Evolutionary conservation across 2,329 filamentous ascomycete species (phyloP), one percentile per base, ranked within the genome.

Genomic region (Pseudogymnoascus sp.): DNA sequence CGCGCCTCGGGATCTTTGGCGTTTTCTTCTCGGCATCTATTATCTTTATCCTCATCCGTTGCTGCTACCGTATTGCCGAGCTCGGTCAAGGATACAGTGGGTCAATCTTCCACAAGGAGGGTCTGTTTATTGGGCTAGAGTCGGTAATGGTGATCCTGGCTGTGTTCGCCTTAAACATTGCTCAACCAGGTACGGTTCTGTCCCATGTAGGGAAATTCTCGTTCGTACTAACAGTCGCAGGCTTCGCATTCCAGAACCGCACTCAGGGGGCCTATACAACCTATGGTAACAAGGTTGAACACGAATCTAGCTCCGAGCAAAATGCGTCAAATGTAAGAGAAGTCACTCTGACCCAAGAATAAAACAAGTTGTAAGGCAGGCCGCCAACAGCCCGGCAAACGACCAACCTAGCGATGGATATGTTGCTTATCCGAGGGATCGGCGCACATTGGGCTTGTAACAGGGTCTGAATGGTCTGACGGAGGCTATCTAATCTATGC

Each of bases 11-110:
- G 62, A 76, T 77, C 11, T 88, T 88, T 72, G 72, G 86, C 4
- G 69, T 68, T n/a, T 83, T 81, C 9, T 77, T 88, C 16, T 71
- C 75, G 1, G 72, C 88, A 2, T 79, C 85, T 2, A 86, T 85
- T 16, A 61, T 88, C 14, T 81, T 80, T 68, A 85, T 90, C 69
- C 82, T 89, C 66, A 82, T 83, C 69, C 79, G 88, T 8, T 86
- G 82, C 67, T 81, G 85, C 49, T 90, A 85, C 73, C 82, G 88
- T 62, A 82, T 88, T 23, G 83, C 82, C 0, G 87, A 90, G 78
- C 75, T 90, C 66, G 83, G 81, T 66, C 77, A 82, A 62, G 87
- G 88, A 1, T 91, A 85, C 82, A 73, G 70, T 2, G 85, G 86
- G 0, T 73, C 78, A 21, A 72, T 90, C 68, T 86, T 87, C 71